These are phyloP conservation scores for Fusarium cyanostomum DNA, from an alignment of 2,329 filamentous ascomycete genomes.

Conservation along the genomic window DNA sequence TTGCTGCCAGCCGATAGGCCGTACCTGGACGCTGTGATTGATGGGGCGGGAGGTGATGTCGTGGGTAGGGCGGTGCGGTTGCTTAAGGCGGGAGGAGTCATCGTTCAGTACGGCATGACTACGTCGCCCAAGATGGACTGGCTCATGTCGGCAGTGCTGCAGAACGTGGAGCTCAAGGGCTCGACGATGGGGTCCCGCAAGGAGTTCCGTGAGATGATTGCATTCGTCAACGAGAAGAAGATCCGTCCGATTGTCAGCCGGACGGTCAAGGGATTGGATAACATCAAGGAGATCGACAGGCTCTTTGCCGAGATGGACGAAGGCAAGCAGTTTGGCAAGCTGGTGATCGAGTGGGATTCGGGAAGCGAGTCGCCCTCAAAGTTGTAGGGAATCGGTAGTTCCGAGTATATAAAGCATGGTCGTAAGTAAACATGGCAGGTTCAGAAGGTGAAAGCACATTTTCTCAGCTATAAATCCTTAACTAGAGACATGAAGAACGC, in stretches of 20 bases:
- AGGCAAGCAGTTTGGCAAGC: constrained; percentile 89
- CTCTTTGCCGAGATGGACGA: constrained; percentile 90
- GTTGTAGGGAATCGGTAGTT: constrained; percentile 45
- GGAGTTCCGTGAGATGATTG: constrained; percentile 92
- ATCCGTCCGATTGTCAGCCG: constrained; percentile 82
- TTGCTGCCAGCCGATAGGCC: constrained; percentile 72
- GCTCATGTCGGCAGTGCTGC: constrained; percentile 82
- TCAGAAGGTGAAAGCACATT: constrained; percentile 4
- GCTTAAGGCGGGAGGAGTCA: constrained; percentile 84
- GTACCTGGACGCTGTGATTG: constrained; percentile 83
- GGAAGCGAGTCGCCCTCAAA: constrained; percentile 49
- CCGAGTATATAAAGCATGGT: background rate
- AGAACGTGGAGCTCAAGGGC: constrained; percentile 87
- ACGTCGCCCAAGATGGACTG: constrained; percentile 85
- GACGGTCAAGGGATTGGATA: constrained; percentile 76
- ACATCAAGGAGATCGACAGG: constrained; percentile 79
- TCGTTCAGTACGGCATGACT: constrained; percentile 93
- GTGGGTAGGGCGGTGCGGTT: constrained; percentile 73
- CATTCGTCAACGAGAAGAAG: constrained; percentile 77
- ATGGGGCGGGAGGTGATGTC: constrained; percentile 89
- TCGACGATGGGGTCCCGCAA: constrained; percentile 90
- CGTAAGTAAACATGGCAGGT: background rate
- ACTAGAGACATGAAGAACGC: constrained; percentile 37
- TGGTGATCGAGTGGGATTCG: constrained; percentile 78
- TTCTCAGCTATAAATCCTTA: constrained; percentile 20